Evolutionary conservation across 2,329 filamentous ascomycete species (phyloP).

Genomic region (Colletotrichum melonis): DNA sequence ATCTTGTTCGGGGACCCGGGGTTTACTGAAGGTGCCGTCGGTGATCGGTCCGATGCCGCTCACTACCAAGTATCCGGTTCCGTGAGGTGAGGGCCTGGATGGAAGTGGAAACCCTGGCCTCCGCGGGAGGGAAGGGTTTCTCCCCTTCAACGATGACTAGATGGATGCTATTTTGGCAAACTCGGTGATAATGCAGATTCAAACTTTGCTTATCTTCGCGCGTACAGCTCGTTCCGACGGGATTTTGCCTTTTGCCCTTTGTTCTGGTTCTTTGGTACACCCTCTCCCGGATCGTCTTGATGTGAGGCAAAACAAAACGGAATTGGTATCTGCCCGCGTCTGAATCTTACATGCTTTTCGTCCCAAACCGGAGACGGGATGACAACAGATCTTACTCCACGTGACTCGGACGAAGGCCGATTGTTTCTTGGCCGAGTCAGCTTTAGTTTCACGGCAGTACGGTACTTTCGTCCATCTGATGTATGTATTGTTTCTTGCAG

Average conservation of each 20-base stretch:
- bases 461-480: not conserved
- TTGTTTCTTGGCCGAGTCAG: constrained; percentile 23
- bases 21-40: not conserved
- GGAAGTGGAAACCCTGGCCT: not conserved
- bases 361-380: constrained; percentile 7
- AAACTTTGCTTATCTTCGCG: constrained; percentile 22
- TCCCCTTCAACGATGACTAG: not conserved
- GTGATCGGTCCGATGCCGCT: constrained; percentile 2
- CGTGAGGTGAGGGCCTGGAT: not conserved
- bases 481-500: not conserved
- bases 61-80: not conserved
- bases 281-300: not conserved
- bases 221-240: not conserved
- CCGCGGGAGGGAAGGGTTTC: not conserved
- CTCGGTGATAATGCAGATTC: not conserved
- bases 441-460: constrained; percentile 5
- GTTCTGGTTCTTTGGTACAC: no score
- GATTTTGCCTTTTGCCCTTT: not conserved
- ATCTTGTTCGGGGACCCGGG: not conserved
- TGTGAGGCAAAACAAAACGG: constrained; percentile 7
- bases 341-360: not conserved
- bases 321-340: not conserved
- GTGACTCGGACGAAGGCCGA: constrained; percentile 4
- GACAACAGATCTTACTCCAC: not conserved
- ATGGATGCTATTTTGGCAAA: constrained; percentile 3